These are phyloP conservation scores for Avena insularis DNA, from an alignment of 176 grass and related monocot genomes.

Conservation along the genomic window DNA sequence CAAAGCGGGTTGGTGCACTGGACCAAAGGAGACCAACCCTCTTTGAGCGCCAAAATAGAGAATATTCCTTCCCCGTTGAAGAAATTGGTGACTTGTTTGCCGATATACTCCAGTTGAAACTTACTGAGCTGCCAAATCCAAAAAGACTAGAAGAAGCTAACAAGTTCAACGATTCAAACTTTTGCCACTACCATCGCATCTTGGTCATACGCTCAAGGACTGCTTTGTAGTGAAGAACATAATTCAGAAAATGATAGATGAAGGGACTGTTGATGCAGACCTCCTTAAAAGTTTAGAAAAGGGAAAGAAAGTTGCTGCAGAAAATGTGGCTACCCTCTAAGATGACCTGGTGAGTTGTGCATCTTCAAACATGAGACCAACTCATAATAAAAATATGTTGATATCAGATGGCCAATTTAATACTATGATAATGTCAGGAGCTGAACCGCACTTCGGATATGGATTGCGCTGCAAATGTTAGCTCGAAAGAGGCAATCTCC, in stretches of 20 bases:
- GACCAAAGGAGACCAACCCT: not conserved
- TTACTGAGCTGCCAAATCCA: not conserved
- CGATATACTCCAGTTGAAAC: not conserved
- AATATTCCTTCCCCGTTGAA: not conserved
- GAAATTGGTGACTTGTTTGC: not conserved
- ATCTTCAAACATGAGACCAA: not conserved
- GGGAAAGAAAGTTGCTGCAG: not conserved
- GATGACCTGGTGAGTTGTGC: not conserved
- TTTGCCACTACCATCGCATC: not conserved
- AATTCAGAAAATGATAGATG: too few relatives aligned
- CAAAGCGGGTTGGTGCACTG: fast-evolving
- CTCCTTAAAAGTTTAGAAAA: not conserved
- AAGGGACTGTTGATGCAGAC: not conserved
- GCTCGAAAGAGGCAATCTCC: not conserved
- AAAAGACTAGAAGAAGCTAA: not conserved
- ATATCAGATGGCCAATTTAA: not conserved
- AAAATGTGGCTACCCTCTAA: not conserved
- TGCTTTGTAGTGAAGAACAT: not conserved
- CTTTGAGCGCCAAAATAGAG: not conserved
- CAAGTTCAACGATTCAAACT: not conserved
- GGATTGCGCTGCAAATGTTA: not conserved
- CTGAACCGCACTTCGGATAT: not conserved
- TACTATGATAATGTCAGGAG: not conserved
- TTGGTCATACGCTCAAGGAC: not conserved
- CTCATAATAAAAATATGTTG: not conserved